Evolutionary conservation across 345 rosid genomes (phyloP).

Genomic region (Lepidium africanum): DNA sequence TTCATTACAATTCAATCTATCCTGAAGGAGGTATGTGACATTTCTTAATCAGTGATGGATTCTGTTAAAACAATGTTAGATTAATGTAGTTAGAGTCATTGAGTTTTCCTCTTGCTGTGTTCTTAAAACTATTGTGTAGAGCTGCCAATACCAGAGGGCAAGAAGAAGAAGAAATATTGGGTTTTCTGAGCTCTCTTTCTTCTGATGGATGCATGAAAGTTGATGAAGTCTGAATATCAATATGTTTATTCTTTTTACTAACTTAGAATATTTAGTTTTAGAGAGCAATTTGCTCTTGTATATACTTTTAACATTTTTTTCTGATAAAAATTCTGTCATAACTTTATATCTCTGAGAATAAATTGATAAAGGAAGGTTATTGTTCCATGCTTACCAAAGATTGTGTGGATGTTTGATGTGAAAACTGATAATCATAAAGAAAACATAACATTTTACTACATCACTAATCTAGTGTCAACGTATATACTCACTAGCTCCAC

Average conservation of each 20-base stretch:
- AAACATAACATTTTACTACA: not conserved
- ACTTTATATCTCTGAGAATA: not conserved
- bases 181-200: constrained; percentile 19
- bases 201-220: not conserved
- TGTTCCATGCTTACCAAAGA: not conserved
- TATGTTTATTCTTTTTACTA: constrained; percentile 20
- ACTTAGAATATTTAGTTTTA: constrained; percentile 9
- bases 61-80: not conserved
- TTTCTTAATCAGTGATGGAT: not conserved
- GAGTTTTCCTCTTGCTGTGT: not conserved
- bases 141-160: constrained; percentile 20
- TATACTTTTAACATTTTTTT: constrained; percentile 5
- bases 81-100: not conserved
- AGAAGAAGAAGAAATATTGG: constrained; percentile 34
- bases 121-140: constrained; percentile 7
- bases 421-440: not conserved
- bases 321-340: not conserved
- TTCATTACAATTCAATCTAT: constrained; percentile 92
- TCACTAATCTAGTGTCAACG: not conserved
- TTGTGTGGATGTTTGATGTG: not conserved
- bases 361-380: not conserved
- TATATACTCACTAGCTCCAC: not conserved
- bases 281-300: constrained; percentile 11
- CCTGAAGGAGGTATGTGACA: constrained; percentile 66
- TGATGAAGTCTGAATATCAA: not conserved